Evolutionary conservation across 1,284 basidiomycete genomes (phyloP).

Genomic region (Butyriboletus appendiculatus): DNA sequence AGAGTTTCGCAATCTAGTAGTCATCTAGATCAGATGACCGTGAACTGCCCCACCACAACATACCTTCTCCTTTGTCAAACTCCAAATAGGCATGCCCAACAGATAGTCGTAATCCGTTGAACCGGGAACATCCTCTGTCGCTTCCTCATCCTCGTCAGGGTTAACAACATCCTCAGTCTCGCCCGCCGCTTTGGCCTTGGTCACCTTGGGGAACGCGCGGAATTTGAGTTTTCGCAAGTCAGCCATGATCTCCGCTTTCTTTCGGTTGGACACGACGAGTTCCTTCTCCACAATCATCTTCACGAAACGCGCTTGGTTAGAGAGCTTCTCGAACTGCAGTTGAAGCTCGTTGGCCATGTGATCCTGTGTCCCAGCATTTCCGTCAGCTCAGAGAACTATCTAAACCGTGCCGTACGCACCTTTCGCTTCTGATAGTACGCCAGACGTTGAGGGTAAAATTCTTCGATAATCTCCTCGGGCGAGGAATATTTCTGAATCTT

Average conservation of each 20-base stretch:
- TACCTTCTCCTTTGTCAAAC: slow-evolving; percentile 93
- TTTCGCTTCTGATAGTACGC: slow-evolving; percentile 96
- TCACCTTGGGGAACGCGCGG: slow-evolving; percentile 83
- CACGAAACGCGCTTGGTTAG: slow-evolving; percentile 97
- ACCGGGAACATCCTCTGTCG: slow-evolving; percentile 43
- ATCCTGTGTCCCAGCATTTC: slow-evolving; percentile 53
- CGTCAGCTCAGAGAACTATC: background rate
- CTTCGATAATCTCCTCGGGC: slow-evolving; percentile 91
- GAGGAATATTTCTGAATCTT: slow-evolving; percentile 95
- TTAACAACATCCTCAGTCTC: slow-evolving; percentile 70
- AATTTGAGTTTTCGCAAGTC: slow-evolving; percentile 89
- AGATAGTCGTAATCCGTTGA: slow-evolving; percentile 91
- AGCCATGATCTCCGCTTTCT: slow-evolving; percentile 82
- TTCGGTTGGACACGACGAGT: slow-evolving; percentile 91
- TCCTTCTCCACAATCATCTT: slow-evolving; percentile 93
- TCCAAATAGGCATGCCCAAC: slow-evolving; percentile 94
- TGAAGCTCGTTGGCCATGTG: slow-evolving; percentile 86
- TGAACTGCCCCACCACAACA: slow-evolving; percentile 17
- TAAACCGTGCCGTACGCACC: slow-evolving; percentile 42
- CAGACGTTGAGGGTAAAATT: slow-evolving; percentile 90
- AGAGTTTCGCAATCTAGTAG: slow-evolving; percentile 80
- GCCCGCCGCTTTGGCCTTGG: slow-evolving; percentile 70
- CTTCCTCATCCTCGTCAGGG: slow-evolving; percentile 62
- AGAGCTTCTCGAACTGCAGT: slow-evolving; percentile 79
- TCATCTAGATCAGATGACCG: slow-evolving; percentile 8